A percentile compares a stretch with the other conserved stretches of the same genome.
Evolutionary conservation across 2,329 filamentous ascomycete species (phyloP).

Genomic region (Calonectria henricotiae): DNA sequence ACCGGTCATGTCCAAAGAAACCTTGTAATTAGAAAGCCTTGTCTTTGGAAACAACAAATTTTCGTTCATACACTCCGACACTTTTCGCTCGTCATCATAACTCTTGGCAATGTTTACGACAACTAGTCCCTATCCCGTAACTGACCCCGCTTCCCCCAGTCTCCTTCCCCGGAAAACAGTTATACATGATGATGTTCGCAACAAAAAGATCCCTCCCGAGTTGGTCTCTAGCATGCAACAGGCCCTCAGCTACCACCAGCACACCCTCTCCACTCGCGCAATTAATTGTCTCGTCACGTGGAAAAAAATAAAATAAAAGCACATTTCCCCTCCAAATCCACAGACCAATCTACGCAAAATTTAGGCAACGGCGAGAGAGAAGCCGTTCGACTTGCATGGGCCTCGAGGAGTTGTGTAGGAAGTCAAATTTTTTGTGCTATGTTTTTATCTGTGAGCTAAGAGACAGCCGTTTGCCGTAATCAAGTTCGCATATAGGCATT

Average conservation of each 20-base stretch:
- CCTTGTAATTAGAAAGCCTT: neutral
- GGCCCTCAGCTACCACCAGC: constrained; percentile 23
- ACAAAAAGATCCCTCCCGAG: constrained; percentile 31
- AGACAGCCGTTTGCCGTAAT: constrained; percentile 63
- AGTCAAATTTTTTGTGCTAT: constrained; percentile 55
- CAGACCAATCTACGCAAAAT: constrained; percentile 48
- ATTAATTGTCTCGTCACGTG: constrained; percentile 20
- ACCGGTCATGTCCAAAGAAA: neutral
- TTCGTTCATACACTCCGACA: constrained; percentile 35
- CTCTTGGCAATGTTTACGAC: constrained; percentile 30
- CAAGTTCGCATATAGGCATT: constrained; percentile 60
- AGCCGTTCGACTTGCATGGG: constrained; percentile 46
- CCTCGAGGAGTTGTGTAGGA: constrained; percentile 47
- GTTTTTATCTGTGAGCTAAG: constrained; percentile 62
- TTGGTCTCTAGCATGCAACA: constrained; percentile 27
- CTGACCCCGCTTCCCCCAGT: neutral
- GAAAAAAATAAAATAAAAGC: constrained; percentile 28
- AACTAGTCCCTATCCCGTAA: constrained; percentile 20
- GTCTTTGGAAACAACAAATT: constrained; percentile 29
- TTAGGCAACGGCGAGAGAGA: constrained; percentile 37
- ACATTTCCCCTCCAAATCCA: constrained; percentile 44
- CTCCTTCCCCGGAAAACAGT: constrained; percentile 34
- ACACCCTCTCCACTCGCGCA: constrained; percentile 19
- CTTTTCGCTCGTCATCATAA: constrained; percentile 36
- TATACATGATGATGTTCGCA: constrained; percentile 37